Evolutionary conservation across 2,329 filamentous ascomycete species (phyloP), one percentile per base, ranked within the genome.

Genomic region (Ustulina deusta): DNA sequence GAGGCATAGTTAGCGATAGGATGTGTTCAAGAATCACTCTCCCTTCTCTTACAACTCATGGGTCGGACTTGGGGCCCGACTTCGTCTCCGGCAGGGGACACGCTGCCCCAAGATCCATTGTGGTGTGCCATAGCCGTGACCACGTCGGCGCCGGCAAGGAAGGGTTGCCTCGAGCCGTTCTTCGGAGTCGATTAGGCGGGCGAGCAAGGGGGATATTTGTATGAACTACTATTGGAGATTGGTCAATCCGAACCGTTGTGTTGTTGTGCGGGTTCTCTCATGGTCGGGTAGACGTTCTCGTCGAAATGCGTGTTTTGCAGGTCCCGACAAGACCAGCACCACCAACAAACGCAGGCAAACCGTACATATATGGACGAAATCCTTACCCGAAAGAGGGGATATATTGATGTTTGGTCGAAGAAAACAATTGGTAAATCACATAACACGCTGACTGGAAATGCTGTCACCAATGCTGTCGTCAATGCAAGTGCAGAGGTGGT

Each of bases 41-140:
- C 61, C 71, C 52, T 65, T 57, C 64, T 82, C 89, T 79, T 88
- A 92, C 90, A 85, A 81, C 89, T 89, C 89, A 93, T 91, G 48
- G 84, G 82, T 75, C 86, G 88, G 78, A 87, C 78, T 77, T 88
- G 86, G 66, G 90, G 81, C 69, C 87, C 88, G 72, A 78, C 75
- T 56, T 84, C 83, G 60, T 83, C 83, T 42, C 71, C 61, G 44
- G 79, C 76, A 15, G 69, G 71, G 36, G 77, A 65, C 20, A 61
- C 49, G 56, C 59, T 36, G 52, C 65, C 74, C 75, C 74, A 77
- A 27, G 73, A 61, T 63, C 73, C 71, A 77, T 77, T 73, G 67
- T 71, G 68, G 57, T 71, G 73, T 51, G 72, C 73, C 76, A 78
- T 79, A 42, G 51, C 57, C 56, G 54, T 54, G 52, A 22, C 55